Evolutionary conservation across 768 basidiomycete species (phyloP).

Genomic region (Xerocomellus amylosporus): DNA sequence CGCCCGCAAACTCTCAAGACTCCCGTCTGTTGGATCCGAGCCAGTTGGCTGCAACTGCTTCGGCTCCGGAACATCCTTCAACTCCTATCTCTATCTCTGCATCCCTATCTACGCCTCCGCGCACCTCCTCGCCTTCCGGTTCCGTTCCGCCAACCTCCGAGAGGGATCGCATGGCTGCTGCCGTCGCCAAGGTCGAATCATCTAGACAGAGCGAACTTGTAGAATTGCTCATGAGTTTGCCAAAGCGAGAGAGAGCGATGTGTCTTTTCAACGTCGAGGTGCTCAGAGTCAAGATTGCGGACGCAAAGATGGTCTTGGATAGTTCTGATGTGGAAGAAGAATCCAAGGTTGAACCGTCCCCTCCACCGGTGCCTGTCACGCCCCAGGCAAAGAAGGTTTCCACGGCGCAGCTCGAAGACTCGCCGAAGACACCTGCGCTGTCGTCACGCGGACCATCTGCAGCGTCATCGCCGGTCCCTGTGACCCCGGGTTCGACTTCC

Average conservation of each 20-base stretch:
- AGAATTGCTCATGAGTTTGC: constrained; percentile 79
- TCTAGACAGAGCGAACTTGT: constrained; percentile 61
- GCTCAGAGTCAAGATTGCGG: constrained; percentile 70
- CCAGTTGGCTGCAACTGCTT: constrained; percentile 69
- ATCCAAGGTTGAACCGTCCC: constrained; percentile 22
- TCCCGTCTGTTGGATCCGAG: constrained; percentile 66
- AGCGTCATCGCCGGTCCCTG: constrained; percentile 65
- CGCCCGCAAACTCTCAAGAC: constrained; percentile 61
- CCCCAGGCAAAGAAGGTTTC: constrained; percentile 61
- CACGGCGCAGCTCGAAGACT: constrained; percentile 39
- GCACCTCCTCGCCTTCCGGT: constrained; percentile 75
- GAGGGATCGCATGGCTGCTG: constrained; percentile 67
- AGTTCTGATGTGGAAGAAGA: constrained; percentile 60
- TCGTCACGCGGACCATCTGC: constrained; percentile 74
- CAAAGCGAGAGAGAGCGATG: constrained; percentile 86
- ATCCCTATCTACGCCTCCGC: constrained; percentile 75
- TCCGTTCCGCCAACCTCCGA: constrained; percentile 65
- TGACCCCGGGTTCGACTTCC: constrained; percentile 47
- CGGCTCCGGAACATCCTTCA: constrained; percentile 87
- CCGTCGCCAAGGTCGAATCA: constrained; percentile 63
- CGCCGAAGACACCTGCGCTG: constrained; percentile 74
- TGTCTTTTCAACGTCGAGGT: constrained; percentile 87
- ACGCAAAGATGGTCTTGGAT: constrained; percentile 80
- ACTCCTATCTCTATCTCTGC: constrained; percentile 79
- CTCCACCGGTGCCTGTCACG: constrained; percentile 47